Evolutionary conservation across 768 basidiomycete species (phyloP).

Genomic region (Tephrocybe sp.): DNA sequence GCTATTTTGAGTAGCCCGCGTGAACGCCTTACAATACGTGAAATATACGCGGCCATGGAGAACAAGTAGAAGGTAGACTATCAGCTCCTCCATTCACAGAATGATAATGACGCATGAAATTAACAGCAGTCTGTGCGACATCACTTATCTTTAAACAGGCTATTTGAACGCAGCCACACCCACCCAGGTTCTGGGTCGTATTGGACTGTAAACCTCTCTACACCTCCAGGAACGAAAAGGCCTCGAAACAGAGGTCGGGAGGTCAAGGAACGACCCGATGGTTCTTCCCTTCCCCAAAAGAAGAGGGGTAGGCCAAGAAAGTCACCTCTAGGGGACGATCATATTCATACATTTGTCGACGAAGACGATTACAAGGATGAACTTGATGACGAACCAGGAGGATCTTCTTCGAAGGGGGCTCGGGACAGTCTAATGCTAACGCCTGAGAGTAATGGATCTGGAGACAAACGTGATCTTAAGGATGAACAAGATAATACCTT

Average conservation of each 20-base stretch:
- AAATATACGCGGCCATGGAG: conserved; percentile 87
- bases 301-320: conserved; percentile 42
- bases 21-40: conserved; percentile 76
- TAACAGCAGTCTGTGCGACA: conserved; percentile 83
- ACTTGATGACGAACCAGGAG: neutral
- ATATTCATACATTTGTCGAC: conserved; percentile 10
- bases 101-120: conserved; percentile 12
- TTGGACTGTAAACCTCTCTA: conserved; percentile 84
- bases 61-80: conserved; percentile 78
- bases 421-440: neutral
- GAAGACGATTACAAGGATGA: conserved; percentile 20
- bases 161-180: conserved; percentile 83
- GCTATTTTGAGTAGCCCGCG: conserved; percentile 77
- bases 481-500: conserved; percentile 18
- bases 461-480: conserved; percentile 15
- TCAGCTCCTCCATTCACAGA: neutral
- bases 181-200: conserved; percentile 88
- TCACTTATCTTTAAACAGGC: conserved; percentile 76
- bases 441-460: neutral
- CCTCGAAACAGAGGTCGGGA: conserved; percentile 76
- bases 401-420: neutral
- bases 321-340: conserved; percentile 9
- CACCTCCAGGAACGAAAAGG: conserved; percentile 84
- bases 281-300: conserved; percentile 23
- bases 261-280: conserved; percentile 39